Percentiles rank a stretch among this genome's conserved stretches.
Evolutionary conservation across 2,329 filamentous ascomycete genomes (phyloP).

Genomic region (Grosmannia penicillata): DNA sequence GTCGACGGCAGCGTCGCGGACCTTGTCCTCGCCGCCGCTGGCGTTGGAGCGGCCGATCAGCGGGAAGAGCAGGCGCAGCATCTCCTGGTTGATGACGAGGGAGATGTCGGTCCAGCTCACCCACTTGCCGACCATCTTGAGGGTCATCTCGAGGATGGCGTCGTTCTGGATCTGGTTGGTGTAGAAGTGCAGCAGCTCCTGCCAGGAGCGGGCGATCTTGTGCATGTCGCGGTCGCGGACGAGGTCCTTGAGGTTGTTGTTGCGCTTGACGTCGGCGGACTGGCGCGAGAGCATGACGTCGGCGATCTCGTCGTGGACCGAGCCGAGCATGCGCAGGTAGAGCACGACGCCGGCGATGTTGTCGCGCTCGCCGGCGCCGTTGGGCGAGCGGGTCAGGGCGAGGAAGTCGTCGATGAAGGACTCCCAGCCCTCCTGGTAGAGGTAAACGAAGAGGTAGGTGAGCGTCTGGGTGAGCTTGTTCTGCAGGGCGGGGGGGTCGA

Average conservation of each 20-base stretch:
- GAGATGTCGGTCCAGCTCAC: constrained; percentile 98
- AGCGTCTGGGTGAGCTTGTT: constrained; percentile 96
- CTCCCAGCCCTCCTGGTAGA: constrained; percentile 79
- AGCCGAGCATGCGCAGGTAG: constrained; percentile 76
- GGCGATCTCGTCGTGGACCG: constrained; percentile 93
- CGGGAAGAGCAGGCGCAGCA: constrained; percentile 73
- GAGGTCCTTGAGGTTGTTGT: constrained; percentile 81
- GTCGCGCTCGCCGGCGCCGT: constrained; percentile 45
- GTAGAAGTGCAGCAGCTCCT: constrained; percentile 74
- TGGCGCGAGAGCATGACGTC: constrained; percentile 76
- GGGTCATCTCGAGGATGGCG: constrained; percentile 66
- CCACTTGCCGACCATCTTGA: constrained; percentile 91
- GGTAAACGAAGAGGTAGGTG: constrained; percentile 78
- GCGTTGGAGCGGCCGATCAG: constrained; percentile 63
- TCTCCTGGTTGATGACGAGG: constrained; percentile 77
- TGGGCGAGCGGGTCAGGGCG: constrained; percentile 50
- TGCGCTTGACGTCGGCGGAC: constrained; percentile 65
- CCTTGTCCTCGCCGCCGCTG: constrained; percentile 54
- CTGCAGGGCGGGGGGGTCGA: constrained; percentile 67
- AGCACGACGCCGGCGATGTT: constrained; percentile 67
- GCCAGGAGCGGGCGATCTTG: constrained; percentile 82
- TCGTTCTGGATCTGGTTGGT: constrained; percentile 54
- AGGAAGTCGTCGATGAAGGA: constrained; percentile 85
- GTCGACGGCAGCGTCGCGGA: constrained; percentile 82
- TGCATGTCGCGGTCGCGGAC: constrained; percentile 75